phyloP scores from a whole-genome alignment of 495 filamentous ascomycete species.

The Endocarpon pusillum region DNA sequence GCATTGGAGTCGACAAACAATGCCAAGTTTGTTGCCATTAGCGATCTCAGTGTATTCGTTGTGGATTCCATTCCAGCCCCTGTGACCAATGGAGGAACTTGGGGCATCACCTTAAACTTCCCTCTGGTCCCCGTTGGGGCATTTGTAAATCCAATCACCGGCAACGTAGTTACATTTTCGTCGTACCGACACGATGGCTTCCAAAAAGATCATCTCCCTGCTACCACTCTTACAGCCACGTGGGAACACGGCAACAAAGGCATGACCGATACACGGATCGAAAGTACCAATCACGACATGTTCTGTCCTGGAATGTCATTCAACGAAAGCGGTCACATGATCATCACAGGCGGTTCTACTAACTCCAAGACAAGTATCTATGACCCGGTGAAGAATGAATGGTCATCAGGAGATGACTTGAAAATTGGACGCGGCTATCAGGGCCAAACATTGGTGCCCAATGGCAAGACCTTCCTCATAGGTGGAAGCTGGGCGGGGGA shows the following conservation, averaged over 20 bases:
- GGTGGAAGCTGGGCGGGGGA: slow-evolving; percentile 40
- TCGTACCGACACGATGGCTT: background rate
- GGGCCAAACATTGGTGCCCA: slow-evolving; percentile 29
- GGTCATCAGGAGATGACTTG: slow-evolving; percentile 23
- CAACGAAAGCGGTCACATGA: slow-evolving; percentile 29
- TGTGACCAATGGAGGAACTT: background rate
- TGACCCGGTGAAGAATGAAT: slow-evolving; percentile 13
- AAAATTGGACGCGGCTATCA: slow-evolving; percentile 39
- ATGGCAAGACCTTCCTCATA: slow-evolving; percentile 41
- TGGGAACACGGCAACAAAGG: background rate
- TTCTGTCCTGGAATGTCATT: slow-evolving; percentile 44
- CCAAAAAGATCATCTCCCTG: background rate
- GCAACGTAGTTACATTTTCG: background rate
- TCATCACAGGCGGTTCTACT: slow-evolving; percentile 35
- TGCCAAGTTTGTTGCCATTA: background rate
- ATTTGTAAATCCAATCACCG: background rate
- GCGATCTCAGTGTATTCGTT: background rate
- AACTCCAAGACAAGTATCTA: slow-evolving; percentile 30
- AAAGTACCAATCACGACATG: slow-evolving; percentile 34
- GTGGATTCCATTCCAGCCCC: background rate
- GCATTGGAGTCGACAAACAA: background rate
- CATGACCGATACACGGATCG: background rate
- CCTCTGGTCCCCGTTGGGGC: background rate
- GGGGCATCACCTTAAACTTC: background rate
- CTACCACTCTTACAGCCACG: background rate